These are phyloP conservation scores for Raffaelea albimanens DNA, from an alignment of 2,329 filamentous ascomycete species.

Conservation along the genomic window DNA sequence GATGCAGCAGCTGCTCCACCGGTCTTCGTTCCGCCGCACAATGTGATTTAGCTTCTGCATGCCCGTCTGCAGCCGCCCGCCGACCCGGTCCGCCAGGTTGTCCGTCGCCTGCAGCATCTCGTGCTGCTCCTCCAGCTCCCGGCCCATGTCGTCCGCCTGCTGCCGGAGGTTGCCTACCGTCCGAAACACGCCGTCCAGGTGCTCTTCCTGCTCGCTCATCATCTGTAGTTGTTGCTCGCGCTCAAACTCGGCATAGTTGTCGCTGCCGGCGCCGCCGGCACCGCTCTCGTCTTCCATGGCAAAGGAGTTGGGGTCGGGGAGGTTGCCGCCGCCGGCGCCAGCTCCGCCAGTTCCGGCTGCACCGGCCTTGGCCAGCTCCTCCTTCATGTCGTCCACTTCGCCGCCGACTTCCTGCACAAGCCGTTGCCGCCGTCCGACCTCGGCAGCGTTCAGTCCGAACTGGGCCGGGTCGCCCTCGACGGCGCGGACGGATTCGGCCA, in stretches of 20 bases:
- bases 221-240: constrained; percentile 84
- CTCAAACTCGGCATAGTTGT: constrained; percentile 71
- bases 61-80: constrained; percentile 74
- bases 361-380: constrained; percentile 56
- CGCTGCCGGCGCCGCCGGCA: constrained; percentile 15
- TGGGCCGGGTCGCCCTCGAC: constrained; percentile 80
- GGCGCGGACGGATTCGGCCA: constrained; percentile 76
- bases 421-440: constrained; percentile 69
- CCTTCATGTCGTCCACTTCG: constrained; percentile 83
- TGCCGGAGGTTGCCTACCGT: constrained; percentile 84
- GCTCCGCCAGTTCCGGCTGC: constrained; percentile 14
- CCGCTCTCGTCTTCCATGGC: constrained; percentile 38
- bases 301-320: constrained; percentile 47
- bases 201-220: constrained; percentile 90
- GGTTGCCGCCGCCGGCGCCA: constrained; percentile 26
- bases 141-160: constrained; percentile 92
- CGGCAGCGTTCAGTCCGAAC: constrained; percentile 75
- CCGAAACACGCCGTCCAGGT: constrained; percentile 83
- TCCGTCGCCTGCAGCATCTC: constrained; percentile 85
- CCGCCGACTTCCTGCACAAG: constrained; percentile 83
- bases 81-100: constrained; percentile 74
- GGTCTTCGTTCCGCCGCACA: constrained; percentile 84
- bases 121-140: constrained; percentile 89
- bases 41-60: constrained; percentile 80
- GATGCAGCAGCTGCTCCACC: constrained; percentile 82